Conservation (phyloP, 2,329 filamentous ascomycete genomes). For the Arthrobotrys sphaeroides region DNA sequence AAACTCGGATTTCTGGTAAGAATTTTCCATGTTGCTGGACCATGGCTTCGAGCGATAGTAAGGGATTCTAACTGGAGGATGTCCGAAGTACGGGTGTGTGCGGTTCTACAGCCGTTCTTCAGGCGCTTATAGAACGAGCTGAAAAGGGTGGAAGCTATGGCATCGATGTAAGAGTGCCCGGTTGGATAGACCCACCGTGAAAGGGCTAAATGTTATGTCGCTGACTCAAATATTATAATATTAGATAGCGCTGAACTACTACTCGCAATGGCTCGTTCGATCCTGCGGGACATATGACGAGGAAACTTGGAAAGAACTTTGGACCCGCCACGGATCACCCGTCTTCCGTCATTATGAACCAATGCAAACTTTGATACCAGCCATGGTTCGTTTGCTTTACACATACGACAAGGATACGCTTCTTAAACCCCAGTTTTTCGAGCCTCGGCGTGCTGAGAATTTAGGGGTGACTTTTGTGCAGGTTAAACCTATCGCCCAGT, state of each 20-base stretch:
- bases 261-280: slow-evolving; percentile 63
- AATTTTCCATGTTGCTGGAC: too few relatives aligned
- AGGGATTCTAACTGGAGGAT: background rate
- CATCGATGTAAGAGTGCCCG: slow-evolving; percentile 61
- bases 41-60: background rate
- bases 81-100: slow-evolving; percentile 62
- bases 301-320: slow-evolving; percentile 65
- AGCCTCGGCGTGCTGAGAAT: slow-evolving; percentile 61
- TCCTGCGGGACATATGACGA: slow-evolving; percentile 62
- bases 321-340: slow-evolving; percentile 62
- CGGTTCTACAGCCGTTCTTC: slow-evolving; percentile 62
- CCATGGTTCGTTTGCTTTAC: slow-evolving; percentile 59
- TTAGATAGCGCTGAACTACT: slow-evolving; percentile 62
- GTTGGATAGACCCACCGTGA: background rate
- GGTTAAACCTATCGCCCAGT: slow-evolving; percentile 64
- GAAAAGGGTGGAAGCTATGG: slow-evolving; percentile 62
- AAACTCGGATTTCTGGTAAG: slow-evolving; percentile 62
- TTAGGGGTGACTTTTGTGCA: slow-evolving; percentile 61
- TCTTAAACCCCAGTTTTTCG: slow-evolving; percentile 66
- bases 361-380: slow-evolving; percentile 63
- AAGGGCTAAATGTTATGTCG: too few relatives aligned
- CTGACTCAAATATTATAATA: background rate
- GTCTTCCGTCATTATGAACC: slow-evolving; percentile 66
- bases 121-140: slow-evolving; percentile 62
- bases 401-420: slow-evolving; percentile 61